A percentile compares a stretch with the other conserved stretches of the same genome.
phyloP scores from a whole-genome alignment of 768 basidiomycete genomes.

The Rhodocollybia butyracea region DNA sequence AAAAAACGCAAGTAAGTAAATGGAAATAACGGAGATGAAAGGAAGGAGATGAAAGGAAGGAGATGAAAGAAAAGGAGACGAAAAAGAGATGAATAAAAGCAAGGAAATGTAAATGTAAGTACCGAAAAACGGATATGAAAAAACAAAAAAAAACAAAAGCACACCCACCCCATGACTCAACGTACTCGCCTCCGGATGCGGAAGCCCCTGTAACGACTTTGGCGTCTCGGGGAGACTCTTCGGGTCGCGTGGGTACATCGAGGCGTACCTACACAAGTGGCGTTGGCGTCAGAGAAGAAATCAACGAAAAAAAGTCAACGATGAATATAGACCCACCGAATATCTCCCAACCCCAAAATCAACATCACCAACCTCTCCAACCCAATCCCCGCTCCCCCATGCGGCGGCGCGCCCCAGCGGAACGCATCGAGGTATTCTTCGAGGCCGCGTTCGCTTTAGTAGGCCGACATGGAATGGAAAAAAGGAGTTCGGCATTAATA shows the following conservation, averaged over 20 bases:
- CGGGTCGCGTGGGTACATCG: constrained; percentile 48
- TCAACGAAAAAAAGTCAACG: too few relatives aligned
- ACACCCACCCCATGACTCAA: not conserved
- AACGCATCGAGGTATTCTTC: constrained; percentile 48
- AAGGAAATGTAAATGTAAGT: too few relatives aligned
- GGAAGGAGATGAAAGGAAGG: too few relatives aligned
- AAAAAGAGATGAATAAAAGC: too few relatives aligned
- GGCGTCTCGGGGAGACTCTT: not conserved
- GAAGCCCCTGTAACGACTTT: not conserved
- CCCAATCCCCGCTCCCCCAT: constrained; percentile 50
- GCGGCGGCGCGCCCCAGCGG: constrained; percentile 45
- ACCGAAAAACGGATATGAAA: too few relatives aligned
- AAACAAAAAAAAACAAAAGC: not conserved
- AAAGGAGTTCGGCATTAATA: too few relatives aligned
- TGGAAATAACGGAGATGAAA: too few relatives aligned
- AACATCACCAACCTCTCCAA: constrained; percentile 50
- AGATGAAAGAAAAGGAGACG: too few relatives aligned
- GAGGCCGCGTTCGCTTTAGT: constrained; percentile 12
- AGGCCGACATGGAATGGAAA: not conserved
- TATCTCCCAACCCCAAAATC: constrained; percentile 44
- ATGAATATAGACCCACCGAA: too few relatives aligned
- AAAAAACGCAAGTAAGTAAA: not conserved
- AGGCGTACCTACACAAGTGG: too few relatives aligned
- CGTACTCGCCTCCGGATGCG: constrained; percentile 1
- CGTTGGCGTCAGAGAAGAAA: too few relatives aligned